These are phyloP conservation scores for Umbelopsis ramanniana DNA, from an alignment of 192 early-diverging fungal species.

Conservation along the genomic window DNA sequence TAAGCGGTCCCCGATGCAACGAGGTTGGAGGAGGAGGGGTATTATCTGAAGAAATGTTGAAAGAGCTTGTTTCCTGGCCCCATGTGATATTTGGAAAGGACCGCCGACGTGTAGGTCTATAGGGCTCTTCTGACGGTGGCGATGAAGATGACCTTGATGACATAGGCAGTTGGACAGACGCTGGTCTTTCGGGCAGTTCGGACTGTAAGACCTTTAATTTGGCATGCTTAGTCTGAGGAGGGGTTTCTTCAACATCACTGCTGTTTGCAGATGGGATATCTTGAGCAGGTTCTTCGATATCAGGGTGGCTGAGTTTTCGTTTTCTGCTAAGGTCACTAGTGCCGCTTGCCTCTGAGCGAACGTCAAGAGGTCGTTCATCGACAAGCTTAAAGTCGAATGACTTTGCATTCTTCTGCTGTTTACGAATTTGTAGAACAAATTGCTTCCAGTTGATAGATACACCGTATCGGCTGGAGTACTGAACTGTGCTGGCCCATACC, in stretches of 20 bases:
- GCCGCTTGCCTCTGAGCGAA: slow-evolving; percentile 1
- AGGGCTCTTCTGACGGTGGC: background rate
- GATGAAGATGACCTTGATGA: background rate
- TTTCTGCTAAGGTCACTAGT: slow-evolving; percentile 17
- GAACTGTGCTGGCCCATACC: slow-evolving; percentile 24
- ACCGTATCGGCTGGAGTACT: slow-evolving; percentile 17
- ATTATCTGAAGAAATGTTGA: background rate
- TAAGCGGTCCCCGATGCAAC: background rate
- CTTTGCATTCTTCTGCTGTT: slow-evolving; percentile 20
- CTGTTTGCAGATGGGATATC: background rate
- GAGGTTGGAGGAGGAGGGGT: background rate
- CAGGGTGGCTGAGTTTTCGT: slow-evolving; percentile 18
- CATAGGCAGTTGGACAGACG: background rate
- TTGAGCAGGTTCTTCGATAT: slow-evolving; percentile 1
- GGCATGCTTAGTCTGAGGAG: slow-evolving; percentile 8
- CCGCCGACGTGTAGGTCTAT: background rate
- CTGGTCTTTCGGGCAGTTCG: background rate
- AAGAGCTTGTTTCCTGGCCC: background rate
- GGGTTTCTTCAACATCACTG: background rate
- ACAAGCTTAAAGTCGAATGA: slow-evolving; percentile 19
- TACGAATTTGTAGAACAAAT: slow-evolving; percentile 33
- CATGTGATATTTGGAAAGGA: slow-evolving; percentile 9
- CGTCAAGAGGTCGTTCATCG: slow-evolving; percentile 4
- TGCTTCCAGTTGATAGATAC: slow-evolving; percentile 35
- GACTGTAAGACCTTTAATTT: background rate